Conservation (phyloP, 371 early-diverging fungal species). For the Globomyces sp. region DNA sequence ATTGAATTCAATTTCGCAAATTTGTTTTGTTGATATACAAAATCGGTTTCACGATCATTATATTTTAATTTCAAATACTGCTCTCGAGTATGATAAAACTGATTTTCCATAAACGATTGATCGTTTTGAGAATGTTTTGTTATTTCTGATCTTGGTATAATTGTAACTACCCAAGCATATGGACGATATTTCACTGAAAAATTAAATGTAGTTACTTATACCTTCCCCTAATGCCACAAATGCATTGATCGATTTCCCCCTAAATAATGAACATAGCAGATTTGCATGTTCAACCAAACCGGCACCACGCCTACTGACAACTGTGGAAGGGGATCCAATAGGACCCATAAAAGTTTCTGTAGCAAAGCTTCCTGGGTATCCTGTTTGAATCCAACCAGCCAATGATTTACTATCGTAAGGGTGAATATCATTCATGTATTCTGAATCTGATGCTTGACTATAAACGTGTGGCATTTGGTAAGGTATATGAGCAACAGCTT, state of each 20-base stretch:
- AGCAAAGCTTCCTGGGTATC: conserved; percentile 8
- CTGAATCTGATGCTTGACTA: not conserved
- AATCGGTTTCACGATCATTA: not conserved
- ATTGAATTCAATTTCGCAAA: conserved; percentile 21
- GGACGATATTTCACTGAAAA: conserved; percentile 28
- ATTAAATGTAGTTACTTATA: not conserved
- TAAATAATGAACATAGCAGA: conserved; percentile 35
- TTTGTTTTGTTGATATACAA: conserved; percentile 14
- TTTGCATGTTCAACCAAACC: conserved; percentile 38
- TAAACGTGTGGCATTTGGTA: conserved; percentile 2
- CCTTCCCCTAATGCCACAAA: conserved; percentile 42
- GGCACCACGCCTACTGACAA: conserved; percentile 28
- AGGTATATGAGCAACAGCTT: conserved; percentile 34
- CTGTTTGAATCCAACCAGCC: not conserved
- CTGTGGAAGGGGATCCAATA: conserved; percentile 32
- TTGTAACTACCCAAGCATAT: conserved; percentile 43
- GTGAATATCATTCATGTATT: not conserved
- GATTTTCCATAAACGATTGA: not conserved
- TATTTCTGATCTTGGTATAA: conserved; percentile 15
- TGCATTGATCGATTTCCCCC: conserved; percentile 36
- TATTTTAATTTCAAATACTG: not conserved
- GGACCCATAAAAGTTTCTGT: conserved; percentile 38
- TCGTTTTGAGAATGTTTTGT: not conserved
- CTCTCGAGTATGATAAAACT: not conserved
- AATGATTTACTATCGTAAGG: not conserved